Evolutionary conservation across 192 early-diverging fungal species (phyloP).

Genomic region (Dissophora ornata): DNA sequence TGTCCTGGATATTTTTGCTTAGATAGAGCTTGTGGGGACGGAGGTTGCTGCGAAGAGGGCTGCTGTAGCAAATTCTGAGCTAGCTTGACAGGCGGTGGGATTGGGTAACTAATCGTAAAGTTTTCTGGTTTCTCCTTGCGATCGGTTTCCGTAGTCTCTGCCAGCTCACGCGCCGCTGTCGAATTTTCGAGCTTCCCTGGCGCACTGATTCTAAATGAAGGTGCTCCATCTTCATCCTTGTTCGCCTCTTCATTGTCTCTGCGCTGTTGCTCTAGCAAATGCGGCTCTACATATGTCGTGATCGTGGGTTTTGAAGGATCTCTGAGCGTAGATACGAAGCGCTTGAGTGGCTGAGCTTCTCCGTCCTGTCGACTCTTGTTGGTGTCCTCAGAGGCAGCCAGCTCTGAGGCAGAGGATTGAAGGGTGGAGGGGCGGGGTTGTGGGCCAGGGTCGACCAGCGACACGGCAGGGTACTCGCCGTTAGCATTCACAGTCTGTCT

Average conservation of each 20-base stretch:
- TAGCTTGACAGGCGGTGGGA: conserved; percentile 47
- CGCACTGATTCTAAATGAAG: conserved; percentile 35
- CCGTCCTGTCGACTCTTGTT: conserved; percentile 3
- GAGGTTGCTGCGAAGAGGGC: conserved; percentile 8
- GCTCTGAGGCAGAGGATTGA: not conserved
- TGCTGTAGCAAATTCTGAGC: conserved; percentile 46
- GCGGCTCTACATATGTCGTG: conserved; percentile 48
- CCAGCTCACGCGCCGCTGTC: not conserved
- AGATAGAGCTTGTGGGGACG: not conserved
- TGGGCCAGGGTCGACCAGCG: conserved; percentile 44
- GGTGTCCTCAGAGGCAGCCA: not conserved
- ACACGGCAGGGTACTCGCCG: conserved; percentile 39
- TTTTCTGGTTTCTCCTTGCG: conserved; percentile 30
- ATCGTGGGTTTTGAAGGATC: conserved; percentile 50
- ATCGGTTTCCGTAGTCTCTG: conserved; percentile 17
- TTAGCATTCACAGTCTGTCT: conserved; percentile 27
- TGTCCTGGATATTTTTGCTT: conserved; percentile 23
- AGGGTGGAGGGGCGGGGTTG: conserved; percentile 11
- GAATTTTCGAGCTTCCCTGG: conserved; percentile 43
- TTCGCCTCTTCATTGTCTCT: conserved; percentile 25
- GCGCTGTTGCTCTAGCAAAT: conserved; percentile 48
- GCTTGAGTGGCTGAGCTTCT: conserved; percentile 29
- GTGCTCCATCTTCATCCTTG: not conserved
- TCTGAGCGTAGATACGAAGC: conserved; percentile 45
- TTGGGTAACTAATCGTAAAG: conserved; percentile 41